phyloP scores from a whole-genome alignment of 176 grass and related monocot species.

The Thalia dealbata region DNA sequence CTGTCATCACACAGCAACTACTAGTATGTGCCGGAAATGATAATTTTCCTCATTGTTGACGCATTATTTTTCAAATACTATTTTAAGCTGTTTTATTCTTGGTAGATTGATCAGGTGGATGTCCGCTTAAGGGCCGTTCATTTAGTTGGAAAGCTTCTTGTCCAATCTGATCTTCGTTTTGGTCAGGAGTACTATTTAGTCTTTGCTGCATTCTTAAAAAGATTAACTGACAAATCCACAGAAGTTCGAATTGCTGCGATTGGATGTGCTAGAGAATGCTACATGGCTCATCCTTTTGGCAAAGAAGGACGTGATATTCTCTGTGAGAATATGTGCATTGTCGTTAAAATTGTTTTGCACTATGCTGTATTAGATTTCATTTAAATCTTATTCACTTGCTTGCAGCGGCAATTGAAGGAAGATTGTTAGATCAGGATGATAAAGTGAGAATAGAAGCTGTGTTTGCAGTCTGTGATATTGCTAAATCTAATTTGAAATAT shows the following conservation, averaged over 20 bases:
- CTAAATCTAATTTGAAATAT: conserved; percentile 54
- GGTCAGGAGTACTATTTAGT: conserved; percentile 50
- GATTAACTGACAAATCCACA: conserved; percentile 73
- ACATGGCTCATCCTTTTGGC: conserved; percentile 39
- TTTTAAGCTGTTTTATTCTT: background rate
- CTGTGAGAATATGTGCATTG: conserved; percentile 31
- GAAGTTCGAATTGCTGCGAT: conserved; percentile 88
- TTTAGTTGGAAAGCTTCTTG: conserved; percentile 74
- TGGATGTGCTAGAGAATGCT: conserved; percentile 60
- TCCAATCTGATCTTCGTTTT: conserved; percentile 73
- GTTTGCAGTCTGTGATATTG: conserved; percentile 67
- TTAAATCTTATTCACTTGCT: conserved; percentile 25
- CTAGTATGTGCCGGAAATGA: conserved; percentile 34
- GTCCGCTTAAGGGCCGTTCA: conserved; percentile 53
- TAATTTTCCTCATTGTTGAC: background rate
- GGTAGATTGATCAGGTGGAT: conserved; percentile 68
- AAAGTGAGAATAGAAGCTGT: conserved; percentile 90
- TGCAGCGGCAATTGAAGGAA: conserved; percentile 61
- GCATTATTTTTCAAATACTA: conserved; percentile 12
- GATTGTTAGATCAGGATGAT: conserved; percentile 88
- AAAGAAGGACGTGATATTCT: conserved; percentile 53
- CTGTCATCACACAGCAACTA: conserved; percentile 70
- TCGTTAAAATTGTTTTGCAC: conserved; percentile 14
- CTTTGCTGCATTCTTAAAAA: conserved; percentile 75
- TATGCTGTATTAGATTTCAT: conserved; percentile 22